Evolutionary conservation across 2,329 filamentous ascomycete species (phyloP), one percentile per base, ranked within the genome.

Genomic region (Trichoderma sp.): DNA sequence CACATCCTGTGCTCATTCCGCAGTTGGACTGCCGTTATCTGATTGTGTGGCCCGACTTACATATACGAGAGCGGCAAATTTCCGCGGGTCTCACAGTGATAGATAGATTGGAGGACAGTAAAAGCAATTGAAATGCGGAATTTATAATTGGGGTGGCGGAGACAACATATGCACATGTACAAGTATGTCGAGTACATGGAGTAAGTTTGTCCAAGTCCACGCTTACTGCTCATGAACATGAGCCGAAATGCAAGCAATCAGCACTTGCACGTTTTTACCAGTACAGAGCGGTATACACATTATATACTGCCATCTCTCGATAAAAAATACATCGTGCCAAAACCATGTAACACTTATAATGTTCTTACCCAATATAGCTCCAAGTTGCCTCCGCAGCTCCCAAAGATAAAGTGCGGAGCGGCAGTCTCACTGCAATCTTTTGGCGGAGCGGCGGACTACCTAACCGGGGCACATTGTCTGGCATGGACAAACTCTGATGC

Each of bases 371-470:
- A 49, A 49, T 49, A 24, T 10, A 49, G 21, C 11, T 47, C n/a
- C 8, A 24, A 49, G n/a, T 13, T 24, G n/a, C 21, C n/a, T 49
- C 47, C 47, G 47, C 47, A 21, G n/a, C 47, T 49, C 47, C 13
- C 10, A 11, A 5, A 49, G 8, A 37, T 24, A 3, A 5, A 10
- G 14, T 19, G 31, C 27, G 33, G 58, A 60, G 21, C 21, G 7
- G 21, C 11, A 16, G 16, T n/a, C 37, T 40, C 14, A 16, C 5
- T 40, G 7, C 5, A 19, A n/a, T 24, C n/a, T 37, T 31, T 52
- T 57, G 13, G 62, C 62, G 62, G 62, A 66, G 53, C 33, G 11
- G 62, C 62, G 62, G 62, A 66, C 19, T 19, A 16, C 13, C 16
- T n/a, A 52, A 21, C 6, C 6, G 53, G 21, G 19, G 29, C 31